Evolutionary conservation across 1,284 basidiomycete species (phyloP).

Genomic region (Apiotrichum sp.): DNA sequence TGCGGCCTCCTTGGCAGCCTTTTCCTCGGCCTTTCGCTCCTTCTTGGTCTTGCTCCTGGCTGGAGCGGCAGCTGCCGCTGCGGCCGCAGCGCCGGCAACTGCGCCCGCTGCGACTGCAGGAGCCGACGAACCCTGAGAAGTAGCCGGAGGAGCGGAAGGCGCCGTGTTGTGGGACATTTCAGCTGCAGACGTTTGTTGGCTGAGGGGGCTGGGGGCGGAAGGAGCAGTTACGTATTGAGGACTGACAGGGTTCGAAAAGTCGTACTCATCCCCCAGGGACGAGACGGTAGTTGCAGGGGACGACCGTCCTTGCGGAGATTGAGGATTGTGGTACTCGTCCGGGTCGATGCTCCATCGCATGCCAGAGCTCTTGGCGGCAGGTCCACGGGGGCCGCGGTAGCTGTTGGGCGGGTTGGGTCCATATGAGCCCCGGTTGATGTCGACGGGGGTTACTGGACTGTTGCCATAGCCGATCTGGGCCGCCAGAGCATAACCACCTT

Average conservation of each 20-base stretch:
- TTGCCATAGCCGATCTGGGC: constrained; percentile 29
- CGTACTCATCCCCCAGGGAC: constrained; percentile 1
- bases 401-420: constrained; percentile 14
- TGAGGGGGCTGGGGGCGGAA: constrained; percentile 23
- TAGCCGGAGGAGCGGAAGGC: neutral
- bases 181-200: constrained; percentile 24
- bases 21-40: constrained; percentile 62
- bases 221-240: constrained; percentile 14
- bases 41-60: constrained; percentile 61
- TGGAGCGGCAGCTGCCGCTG: neutral
- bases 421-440: constrained; percentile 22
- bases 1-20: constrained; percentile 19
- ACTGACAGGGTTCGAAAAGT: constrained; percentile 4
- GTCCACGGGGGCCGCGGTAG: constrained; percentile 22
- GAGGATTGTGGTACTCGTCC: constrained; percentile 20
- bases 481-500: constrained; percentile 47
- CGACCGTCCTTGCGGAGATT: constrained; percentile 21
- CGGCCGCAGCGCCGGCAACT: neutral
- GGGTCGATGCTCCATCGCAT: constrained; percentile 43
- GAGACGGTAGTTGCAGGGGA: constrained; percentile 8
- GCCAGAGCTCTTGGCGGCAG: constrained; percentile 33
- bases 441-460: constrained; percentile 13
- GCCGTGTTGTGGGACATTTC: constrained; percentile 9
- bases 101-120: neutral
- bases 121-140: neutral